Conservation (phyloP, 192 early-diverging fungal genomes). For the Ambispora gerdemannii region DNA sequence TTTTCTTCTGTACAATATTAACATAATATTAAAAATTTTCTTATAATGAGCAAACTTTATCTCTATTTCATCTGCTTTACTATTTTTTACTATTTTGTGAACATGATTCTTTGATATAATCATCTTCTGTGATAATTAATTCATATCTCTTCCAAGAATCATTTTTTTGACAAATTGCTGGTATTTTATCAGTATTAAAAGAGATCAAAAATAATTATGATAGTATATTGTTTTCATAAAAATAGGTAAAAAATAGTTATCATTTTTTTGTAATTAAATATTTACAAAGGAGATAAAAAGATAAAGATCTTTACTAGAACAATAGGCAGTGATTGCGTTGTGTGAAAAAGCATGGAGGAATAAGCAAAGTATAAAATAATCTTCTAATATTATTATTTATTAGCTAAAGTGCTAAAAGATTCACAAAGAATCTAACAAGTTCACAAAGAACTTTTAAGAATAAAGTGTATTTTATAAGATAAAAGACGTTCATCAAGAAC, state of each 20-base stretch:
- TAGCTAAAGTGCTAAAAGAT: no score
- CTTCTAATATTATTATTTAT: no score
- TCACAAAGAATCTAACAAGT: no score
- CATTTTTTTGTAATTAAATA: no score
- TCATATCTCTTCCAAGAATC: not conserved
- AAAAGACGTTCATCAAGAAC: no score
- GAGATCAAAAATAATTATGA: conserved; percentile 1
- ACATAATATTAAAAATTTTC: not conserved
- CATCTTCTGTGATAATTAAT: not conserved
- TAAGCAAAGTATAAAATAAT: no score
- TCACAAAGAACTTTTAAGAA: no score
- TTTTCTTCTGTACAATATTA: not conserved
- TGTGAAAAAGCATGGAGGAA: no score
- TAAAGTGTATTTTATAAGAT: no score
- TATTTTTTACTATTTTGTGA: conserved; percentile 1
- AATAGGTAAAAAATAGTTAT: not conserved
- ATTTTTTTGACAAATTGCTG: conserved; percentile 10
- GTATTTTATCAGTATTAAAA: not conserved
- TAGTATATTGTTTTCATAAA: not conserved
- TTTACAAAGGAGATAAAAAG: no score
- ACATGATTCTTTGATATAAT: not conserved
- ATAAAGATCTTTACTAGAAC: no score
- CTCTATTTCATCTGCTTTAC: not conserved
- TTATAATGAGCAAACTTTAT: conserved; percentile 9
- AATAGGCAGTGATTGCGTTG: no score